Base-by-base conservation (phyloP, 257 asterid genomes). In the Solanum clarkiae region DNA sequence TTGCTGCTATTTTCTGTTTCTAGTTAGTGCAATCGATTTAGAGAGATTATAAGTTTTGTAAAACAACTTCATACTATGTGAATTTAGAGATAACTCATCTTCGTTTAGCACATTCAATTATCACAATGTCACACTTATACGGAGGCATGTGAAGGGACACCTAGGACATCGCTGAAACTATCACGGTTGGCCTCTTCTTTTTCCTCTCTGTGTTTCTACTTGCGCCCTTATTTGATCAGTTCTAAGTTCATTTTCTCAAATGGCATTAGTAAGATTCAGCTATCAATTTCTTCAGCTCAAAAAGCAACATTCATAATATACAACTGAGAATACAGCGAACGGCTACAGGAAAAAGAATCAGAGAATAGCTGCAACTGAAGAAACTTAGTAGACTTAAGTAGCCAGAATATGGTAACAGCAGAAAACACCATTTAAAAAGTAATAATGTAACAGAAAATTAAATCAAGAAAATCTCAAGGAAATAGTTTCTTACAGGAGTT, bases 401-500 rank as follows among this genome's bases (percentile, higher is more conserved):
- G 65, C 82, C 82, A 51, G 10, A 77, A 53, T 53, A 77, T 51
- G 63, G 47, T 77, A 26, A 77, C 47, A 77, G 63, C 47, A 77
- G 63, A 77, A 51, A 51, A 24, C 47, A 77, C 45, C 24, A 24
- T 9, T 77, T 75, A 49, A 77, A 53, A 49, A 77, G 47, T 51
- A 26, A 70, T 10, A 70, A 47, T 10, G 29, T 18, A 70, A 15
- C 15, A 24, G 16, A 77, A 51, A 53, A 77, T 77, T 51, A 51
- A 32, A 24, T 51, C 63, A 51, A 24, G 65, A 32, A 15, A 26
- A 47, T 59, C 32, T 42, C 16, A n/a, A 84, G 20, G 68, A 83
- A 60, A 72, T 57, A 83, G 32, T 87, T 87, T 89, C 97, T 93
- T 93, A 96, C 99, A 91, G 93, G 98, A 87, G 92, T 91, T 84